Base-by-base conservation (phyloP, 2,329 filamentous ascomycete species). In the Blastomyces percursus region DNA sequence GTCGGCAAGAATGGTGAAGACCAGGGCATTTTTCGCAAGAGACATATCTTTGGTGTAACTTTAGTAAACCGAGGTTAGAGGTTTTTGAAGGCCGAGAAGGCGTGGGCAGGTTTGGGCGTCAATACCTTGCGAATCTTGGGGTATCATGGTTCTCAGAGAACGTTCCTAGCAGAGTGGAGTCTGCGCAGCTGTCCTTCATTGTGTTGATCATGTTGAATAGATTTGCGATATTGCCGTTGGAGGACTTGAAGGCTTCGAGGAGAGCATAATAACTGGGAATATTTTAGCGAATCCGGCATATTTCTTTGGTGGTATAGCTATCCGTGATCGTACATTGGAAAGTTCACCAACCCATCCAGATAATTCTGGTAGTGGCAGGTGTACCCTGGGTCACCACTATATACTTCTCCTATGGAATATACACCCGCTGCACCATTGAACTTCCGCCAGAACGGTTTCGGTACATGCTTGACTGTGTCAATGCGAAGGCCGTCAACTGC, bases 81-180 rank as follows among this genome's bases (percentile, higher is more conserved):
- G 30, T 51, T 30, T 30, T 30, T 16, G 9, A 12, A 32, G n/a
- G 54, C n/a, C 16, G 9, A 56, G 14, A 32, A n/a, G 32, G 54
- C 11, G 35, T 21, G 19, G 32, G 16, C 27, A 14, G 21, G 11
- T 30, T 51, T n/a, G 16, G 8, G 19, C 44, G 19, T n/a, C 19
- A 46, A 16, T 24, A 58, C 35, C 21, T 58, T 42, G 55, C 55
- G 32, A 58, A 58, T 30, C 55, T 42, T 58, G 55, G 55, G 55
- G 82, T 78, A 69, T 86, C 84, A 67, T 86, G 83, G 70, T 85
- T 86, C 68, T 85, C 83, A 9, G 81, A 70, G 66, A 86, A 86
- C 0, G 75, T 78, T 3, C 77, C 81, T 16, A 84, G 71, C 30
- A 60, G 59, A 35, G 30, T 76, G 72, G 8, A 77, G 71, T 5